These are phyloP conservation scores for Lepidopterella palustris DNA, from an alignment of 495 filamentous ascomycete genomes.

Conservation along the genomic window DNA sequence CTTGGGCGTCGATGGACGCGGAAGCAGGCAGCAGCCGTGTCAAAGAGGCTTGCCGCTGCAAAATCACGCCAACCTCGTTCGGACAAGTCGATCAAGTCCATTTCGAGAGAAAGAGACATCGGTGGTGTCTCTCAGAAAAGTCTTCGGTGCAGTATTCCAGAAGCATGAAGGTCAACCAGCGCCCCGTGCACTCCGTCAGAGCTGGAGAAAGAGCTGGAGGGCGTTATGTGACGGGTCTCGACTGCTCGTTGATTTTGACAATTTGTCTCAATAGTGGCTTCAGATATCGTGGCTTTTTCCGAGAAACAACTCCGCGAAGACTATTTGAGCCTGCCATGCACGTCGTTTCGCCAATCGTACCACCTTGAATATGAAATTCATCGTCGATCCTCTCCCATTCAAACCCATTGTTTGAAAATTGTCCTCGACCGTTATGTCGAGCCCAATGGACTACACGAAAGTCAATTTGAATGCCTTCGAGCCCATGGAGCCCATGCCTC, in stretches of 20 bases:
- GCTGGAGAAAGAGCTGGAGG: background rate
- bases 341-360: background rate
- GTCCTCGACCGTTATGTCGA: background rate
- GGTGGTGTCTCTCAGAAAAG: background rate
- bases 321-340: background rate
- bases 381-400: background rate
- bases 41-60: too few species aligned
- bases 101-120: background rate
- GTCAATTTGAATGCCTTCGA: background rate
- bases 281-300: background rate
- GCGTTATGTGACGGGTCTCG: background rate
- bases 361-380: background rate
- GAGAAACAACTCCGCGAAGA: background rate
- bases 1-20: too few species aligned
- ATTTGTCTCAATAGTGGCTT: background rate
- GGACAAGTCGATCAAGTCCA: background rate
- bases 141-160: conserved; percentile 11
- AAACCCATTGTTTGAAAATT: background rate
- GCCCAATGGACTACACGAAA: background rate
- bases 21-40: too few species aligned
- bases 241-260: background rate
- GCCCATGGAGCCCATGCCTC: background rate
- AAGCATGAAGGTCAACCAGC: background rate
- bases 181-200: background rate
- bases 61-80: background rate